These are phyloP conservation scores for Hamamelis virginiana DNA, from an alignment of 164 flowering plant species.

Conservation along the genomic window DNA sequence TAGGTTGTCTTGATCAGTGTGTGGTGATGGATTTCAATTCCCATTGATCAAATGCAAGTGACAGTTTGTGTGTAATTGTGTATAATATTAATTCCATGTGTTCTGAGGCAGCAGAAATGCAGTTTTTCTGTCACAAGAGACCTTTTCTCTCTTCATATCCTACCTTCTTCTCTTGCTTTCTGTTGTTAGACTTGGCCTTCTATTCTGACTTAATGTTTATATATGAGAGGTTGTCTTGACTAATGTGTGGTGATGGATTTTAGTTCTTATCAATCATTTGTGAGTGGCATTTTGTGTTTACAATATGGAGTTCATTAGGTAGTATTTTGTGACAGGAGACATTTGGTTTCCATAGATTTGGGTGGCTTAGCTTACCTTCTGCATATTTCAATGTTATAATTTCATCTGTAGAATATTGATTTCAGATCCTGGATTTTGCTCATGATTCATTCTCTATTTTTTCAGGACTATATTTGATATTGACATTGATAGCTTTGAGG, in stretches of 20 bases:
- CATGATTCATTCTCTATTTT: conserved; percentile 6
- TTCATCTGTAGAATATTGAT: no score
- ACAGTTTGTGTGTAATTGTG: neutral
- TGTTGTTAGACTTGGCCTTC: neutral
- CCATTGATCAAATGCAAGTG: neutral
- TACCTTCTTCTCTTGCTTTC: neutral
- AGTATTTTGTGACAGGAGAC: neutral
- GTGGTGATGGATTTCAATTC: no score
- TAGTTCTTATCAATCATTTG: neutral
- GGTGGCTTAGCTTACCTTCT: neutral
- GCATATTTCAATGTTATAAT: no score
- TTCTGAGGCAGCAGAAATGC: neutral
- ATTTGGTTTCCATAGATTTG: neutral
- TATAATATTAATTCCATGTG: no score
- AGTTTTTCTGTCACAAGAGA: neutral
- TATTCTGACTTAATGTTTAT: neutral
- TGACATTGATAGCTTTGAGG: conserved; percentile 85
- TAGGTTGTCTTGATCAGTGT: no score
- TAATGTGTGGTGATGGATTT: neutral
- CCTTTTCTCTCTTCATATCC: neutral
- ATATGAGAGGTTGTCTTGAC: neutral
- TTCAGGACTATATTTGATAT: conserved; percentile 92
- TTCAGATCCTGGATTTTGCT: no score
- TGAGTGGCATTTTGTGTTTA: no score
- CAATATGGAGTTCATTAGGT: neutral